Conservation (phyloP, 78 protist genomes). For the Dictyostelium firmibasis region DNA sequence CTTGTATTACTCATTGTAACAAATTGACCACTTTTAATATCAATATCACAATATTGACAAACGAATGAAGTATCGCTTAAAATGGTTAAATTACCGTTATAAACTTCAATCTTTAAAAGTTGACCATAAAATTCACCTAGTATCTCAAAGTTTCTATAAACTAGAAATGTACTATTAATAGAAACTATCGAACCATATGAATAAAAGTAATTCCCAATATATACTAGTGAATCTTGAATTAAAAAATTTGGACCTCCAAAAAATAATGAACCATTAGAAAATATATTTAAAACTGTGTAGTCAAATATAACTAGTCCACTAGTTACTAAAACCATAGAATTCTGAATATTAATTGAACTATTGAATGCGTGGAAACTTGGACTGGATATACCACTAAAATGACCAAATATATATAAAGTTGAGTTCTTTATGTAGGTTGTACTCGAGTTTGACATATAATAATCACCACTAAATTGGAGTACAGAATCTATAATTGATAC, state of each 20-base stretch:
- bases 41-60: not conserved
- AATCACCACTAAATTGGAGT: not conserved
- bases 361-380: not conserved
- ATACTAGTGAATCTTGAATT: not conserved
- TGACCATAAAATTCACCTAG: not conserved
- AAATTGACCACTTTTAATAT: not conserved
- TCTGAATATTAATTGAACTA: not conserved
- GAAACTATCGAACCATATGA: not conserved
- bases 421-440: not conserved
- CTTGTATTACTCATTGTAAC: not conserved
- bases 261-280: not conserved
- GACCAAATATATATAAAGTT: not conserved
- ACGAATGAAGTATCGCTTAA: not conserved
- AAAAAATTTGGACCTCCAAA: not conserved
- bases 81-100: not conserved
- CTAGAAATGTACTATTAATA: not conserved
- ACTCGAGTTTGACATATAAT: not conserved
- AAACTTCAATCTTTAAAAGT: not conserved
- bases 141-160: not conserved
- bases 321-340: not conserved
- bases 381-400: not conserved
- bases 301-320: not conserved
- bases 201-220: not conserved
- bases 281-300: not conserved
- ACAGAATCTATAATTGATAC: not conserved